Evolutionary conservation across 129 eudicot species (phyloP).

Genomic region (Chrysanthemum makinoi): DNA sequence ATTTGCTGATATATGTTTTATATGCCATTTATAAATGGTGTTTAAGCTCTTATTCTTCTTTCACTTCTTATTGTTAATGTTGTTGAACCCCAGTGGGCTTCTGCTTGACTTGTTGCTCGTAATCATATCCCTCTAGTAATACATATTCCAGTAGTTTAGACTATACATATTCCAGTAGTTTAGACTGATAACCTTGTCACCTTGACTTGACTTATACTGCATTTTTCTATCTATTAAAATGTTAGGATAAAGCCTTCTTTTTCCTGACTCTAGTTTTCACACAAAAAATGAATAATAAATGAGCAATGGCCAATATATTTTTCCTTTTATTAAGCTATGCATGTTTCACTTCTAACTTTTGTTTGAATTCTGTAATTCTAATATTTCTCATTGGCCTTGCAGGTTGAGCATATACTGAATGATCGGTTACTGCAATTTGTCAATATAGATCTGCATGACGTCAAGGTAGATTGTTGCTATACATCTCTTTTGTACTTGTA

Average conservation of each 20-base stretch:
- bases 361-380: slow-evolving; percentile 18
- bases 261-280: not conserved
- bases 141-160: not conserved
- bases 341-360: not conserved
- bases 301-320: not conserved
- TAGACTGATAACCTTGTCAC: not conserved
- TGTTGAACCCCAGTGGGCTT: not conserved
- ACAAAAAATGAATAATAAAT: not conserved
- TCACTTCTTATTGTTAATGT: not conserved
- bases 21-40: not conserved
- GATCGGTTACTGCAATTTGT: slow-evolving; percentile 88
- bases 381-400: slow-evolving; percentile 27
- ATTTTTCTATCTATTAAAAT: not conserved
- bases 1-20: slow-evolving; percentile 15
- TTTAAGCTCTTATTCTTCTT: not conserved
- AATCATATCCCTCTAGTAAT: not conserved
- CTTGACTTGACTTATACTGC: not conserved
- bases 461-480: slow-evolving; percentile 61
- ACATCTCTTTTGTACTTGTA: slow-evolving; percentile 10
- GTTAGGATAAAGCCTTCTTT: not conserved
- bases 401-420: slow-evolving; percentile 96
- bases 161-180: not conserved
- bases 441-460: slow-evolving; percentile 89
- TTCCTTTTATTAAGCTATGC: not conserved
- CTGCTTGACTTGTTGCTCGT: slow-evolving; percentile 3